Base-by-base conservation (phyloP, 768 basidiomycete species). In the Mycena pura region DNA sequence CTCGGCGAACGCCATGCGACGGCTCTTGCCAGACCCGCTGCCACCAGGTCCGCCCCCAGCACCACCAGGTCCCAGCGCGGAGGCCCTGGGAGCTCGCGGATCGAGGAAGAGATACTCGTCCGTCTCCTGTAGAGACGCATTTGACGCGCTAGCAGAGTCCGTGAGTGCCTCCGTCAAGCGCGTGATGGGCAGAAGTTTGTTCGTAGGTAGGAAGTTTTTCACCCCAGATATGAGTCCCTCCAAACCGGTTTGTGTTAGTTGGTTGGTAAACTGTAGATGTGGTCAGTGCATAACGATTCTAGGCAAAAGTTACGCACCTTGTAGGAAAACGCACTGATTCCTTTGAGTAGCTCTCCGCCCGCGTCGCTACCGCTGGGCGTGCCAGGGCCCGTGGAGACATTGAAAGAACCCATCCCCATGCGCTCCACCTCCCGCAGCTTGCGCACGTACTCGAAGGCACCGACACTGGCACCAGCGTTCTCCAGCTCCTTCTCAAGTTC, bases 181-280 rank as follows among this genome's bases (percentile, higher is more conserved):
- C 0, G 97, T 98, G 44, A 96, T 87, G 11, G 94, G 90, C 47
- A 97, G 84, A 36, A 97, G 85, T 76, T 99, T 96, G 72, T 95
- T 93, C 3, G 93, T 90, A 1, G 97, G 97, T 17, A 99, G 77
- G 81, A 99, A 95, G 77, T 97, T 98, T 74, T 96, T 97, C 69
- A 99, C 97, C 36, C 96, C 96, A 0, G 95, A 96, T 63, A 99
- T 93, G 15, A 99, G 81, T 73, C 96, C 96, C 73, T 99, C 96
- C 29, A 99, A 82, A n/a, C 95, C 95, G 32, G 95, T 93, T 71
- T 97, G 96, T 76, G 96, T 93, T 54, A 99, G 79, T 45, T 93
- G 86, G 71, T 95, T 94, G 1, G 95, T 96, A 44, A 99, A 85
- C 95, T 97, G 68, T 27, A 58, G 60, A 32, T 41, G 36, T 44